A percentile compares a stretch with the other conserved stretches of the same genome.
phyloP scores from a whole-genome alignment of 768 basidiomycete species.

The Collybia sp. region DNA sequence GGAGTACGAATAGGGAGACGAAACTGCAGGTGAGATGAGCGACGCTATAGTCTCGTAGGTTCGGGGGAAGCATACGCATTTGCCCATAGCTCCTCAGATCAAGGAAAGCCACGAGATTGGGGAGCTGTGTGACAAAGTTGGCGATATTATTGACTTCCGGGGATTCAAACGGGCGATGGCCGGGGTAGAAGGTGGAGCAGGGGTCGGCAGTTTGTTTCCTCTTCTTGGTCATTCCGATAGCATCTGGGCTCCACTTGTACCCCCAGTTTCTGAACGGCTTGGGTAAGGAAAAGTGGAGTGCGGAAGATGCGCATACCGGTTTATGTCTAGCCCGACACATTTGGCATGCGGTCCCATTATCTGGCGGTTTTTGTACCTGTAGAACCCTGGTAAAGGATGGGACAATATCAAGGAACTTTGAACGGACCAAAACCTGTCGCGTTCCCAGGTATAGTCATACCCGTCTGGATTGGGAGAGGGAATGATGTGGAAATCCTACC shows the following conservation, averaged over 20 bases:
- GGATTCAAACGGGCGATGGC: slow-evolving; percentile 68
- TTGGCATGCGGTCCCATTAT: slow-evolving; percentile 38
- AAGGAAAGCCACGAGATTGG: slow-evolving; percentile 58
- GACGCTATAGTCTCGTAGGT: neutral
- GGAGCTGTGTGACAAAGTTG: slow-evolving; percentile 52
- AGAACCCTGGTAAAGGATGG: neutral
- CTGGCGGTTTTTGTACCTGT: slow-evolving; percentile 70
- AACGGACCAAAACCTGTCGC: slow-evolving; percentile 58
- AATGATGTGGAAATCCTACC: slow-evolving; percentile 61
- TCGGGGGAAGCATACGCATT: slow-evolving; percentile 49
- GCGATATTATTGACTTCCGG: slow-evolving; percentile 74
- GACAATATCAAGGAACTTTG: neutral
- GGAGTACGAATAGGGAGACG: slow-evolving; percentile 73
- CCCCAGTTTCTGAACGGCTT: slow-evolving; percentile 35
- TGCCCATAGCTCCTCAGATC: slow-evolving; percentile 83
- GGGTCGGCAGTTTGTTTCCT: slow-evolving; percentile 34
- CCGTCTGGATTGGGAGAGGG: slow-evolving; percentile 70
- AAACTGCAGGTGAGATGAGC: slow-evolving; percentile 77
- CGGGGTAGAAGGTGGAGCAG: slow-evolving; percentile 77
- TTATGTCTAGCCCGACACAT: slow-evolving; percentile 76
- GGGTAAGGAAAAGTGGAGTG: neutral
- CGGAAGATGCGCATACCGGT: slow-evolving; percentile 38
- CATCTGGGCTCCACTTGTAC: slow-evolving; percentile 58
- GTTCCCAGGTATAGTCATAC: slow-evolving; percentile 70
- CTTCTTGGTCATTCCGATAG: slow-evolving; percentile 11